Conservation (phyloP, 2,329 filamentous ascomycete species). For the Aspergillus eucalypticola region DNA sequence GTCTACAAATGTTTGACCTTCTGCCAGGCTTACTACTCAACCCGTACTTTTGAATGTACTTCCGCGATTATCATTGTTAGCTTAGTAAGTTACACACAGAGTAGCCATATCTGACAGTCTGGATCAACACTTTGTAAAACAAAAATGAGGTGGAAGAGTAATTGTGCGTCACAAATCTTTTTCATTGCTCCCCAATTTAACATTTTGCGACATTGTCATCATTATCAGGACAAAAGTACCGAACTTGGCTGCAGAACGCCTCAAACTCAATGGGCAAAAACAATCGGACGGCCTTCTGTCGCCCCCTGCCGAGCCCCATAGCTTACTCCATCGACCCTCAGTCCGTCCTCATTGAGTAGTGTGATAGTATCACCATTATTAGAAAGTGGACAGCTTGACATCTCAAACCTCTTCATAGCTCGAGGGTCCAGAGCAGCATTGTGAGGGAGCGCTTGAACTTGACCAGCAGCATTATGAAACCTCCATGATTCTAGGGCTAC, state of each 20-base stretch:
- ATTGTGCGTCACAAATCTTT: neutral
- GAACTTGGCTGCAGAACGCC: neutral
- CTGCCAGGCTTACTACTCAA: too few species aligned
- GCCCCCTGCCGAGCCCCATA: constrained; percentile 9
- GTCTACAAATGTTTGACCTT: too few species aligned
- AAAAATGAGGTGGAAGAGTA: too few species aligned
- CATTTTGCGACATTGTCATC: neutral
- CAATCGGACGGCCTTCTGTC: neutral
- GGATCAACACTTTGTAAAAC: too few species aligned
- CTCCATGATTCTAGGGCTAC: constrained; percentile 16
- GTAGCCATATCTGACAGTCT: too few species aligned
- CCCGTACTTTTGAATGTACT: rapidly evolving
- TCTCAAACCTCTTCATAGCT: constrained; percentile 7
- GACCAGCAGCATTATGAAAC: constrained; percentile 14
- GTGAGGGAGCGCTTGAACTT: constrained; percentile 11
- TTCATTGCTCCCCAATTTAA: rapidly evolving
- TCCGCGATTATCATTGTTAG: too few species aligned
- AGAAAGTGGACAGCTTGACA: constrained; percentile 13
- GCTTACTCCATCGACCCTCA: constrained; percentile 21
- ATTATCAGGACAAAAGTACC: neutral
- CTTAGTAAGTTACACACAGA: too few species aligned
- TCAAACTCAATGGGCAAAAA: neutral
- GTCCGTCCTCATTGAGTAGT: constrained; percentile 15
- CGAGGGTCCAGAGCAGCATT: constrained; percentile 11
- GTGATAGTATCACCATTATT: constrained; percentile 19